Evolutionary conservation across 768 basidiomycete species (phyloP), one percentile per base, ranked within the genome.

Genomic region (Polyporus arcularius): DNA sequence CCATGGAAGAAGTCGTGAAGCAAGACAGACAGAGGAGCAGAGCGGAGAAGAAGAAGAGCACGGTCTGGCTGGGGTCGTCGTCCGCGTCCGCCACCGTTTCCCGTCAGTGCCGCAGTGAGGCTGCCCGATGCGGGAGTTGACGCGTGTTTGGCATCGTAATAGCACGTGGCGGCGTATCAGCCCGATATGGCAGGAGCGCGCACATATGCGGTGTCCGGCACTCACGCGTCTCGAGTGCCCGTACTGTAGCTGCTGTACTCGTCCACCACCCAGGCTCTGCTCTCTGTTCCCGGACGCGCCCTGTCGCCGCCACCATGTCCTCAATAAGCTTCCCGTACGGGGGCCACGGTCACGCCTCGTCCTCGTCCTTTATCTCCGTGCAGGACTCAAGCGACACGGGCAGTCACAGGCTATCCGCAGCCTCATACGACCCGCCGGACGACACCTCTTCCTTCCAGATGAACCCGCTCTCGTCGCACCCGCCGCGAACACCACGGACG

Each of bases 391-490:
- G 40, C 43, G 74, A 41, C 53, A 76, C 57, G 77, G 76, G 49
- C 87, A 79, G 70, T 89, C 87, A 16, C 15, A 18, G 42, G 10
- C 42, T 35, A 9, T 43, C n/a, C 67, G 76, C 85, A 9, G 75
- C 86, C 11, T 72, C 78, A 31, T 90, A 86, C 66, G 88, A 89
- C 64, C 71, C 67, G 1, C 60, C 61, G 15, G 55, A 80, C 58
- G 78, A 74, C 53, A 58, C 64, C 35, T 79, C 78, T 18, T 82
- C 87, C 35, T 92, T 93, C 67, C 89, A 89, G 64, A 89, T 92
- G 83, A 92, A 92, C 68, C 90, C 90, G 9, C 82, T 87, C 53
- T 90, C 90, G 14, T 79, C 83, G 4, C 90, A 91, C 70, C 90
- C 91, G 2, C 91, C 90, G 18, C 82, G 91, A 30, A 90, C 89